Base-by-base conservation (phyloP, 257 asterid species). In the Capsicum rhomboideum region DNA sequence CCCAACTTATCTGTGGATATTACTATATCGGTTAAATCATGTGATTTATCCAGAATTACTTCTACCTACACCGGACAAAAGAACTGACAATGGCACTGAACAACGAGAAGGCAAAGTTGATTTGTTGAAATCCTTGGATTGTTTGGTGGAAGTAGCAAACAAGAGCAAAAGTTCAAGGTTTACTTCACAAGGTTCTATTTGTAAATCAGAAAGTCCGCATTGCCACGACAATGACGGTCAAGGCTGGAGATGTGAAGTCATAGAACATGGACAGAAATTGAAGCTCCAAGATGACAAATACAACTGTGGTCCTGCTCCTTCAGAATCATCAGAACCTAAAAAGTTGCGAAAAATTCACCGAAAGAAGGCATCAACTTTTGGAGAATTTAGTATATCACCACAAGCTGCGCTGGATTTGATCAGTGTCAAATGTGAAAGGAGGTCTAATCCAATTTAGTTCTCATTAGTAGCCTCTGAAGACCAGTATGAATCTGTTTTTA, bases 111-210 rank as follows among this genome's bases (percentile, higher is more conserved):
- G 92, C 81, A 91, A 93, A 88, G 92, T 86, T 82, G 97, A 96
- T 92, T 92, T 88, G 29, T 96, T 97, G 99, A 94, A 94, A 75
- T 98, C 98, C 81, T 90, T 94, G 82, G 92, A 90, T 84, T 92
- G 97, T 89, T 91, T 97, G 87, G 98, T 92, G 87, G 99, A 94
- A 86, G 98, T 90, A 83, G 99, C 98, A 83, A 93, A 92, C 72
- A 93, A 97, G 88, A 93, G 94, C 87, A 94, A 96, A 89, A 89
- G 97, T 85, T 89, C 95, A 18, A 93, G 92, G 85, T 87, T 90
- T 68, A 72, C 88, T 82, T 80, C 84, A 44, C 94, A 90, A 85
- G 97, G 91, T 84, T 91, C 94, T 79, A 85, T 79, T 85, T 79
- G 87, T 87, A 93, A 93, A 90, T 83, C 92, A 78, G 95, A 91